A percentile compares a stretch with the other conserved stretches of the same genome.
phyloP scores from a whole-genome alignment of 371 early-diverging fungal species.

The Mucor circinelloides region DNA sequence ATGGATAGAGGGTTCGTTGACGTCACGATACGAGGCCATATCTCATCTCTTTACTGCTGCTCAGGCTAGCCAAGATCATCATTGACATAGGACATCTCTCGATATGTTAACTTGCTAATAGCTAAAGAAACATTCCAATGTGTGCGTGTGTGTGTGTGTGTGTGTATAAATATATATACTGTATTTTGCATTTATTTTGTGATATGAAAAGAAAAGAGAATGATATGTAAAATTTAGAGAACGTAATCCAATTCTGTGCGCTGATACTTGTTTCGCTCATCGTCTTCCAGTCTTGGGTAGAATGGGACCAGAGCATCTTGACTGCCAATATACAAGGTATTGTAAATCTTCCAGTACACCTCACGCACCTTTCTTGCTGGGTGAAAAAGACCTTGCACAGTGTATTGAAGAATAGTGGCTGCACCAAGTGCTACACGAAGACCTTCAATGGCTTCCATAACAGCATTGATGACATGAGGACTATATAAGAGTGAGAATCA shows the following conservation, averaged over 20 bases:
- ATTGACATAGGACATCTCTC: no score
- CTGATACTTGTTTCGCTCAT: slow-evolving; percentile 72
- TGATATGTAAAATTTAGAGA: slow-evolving; percentile 29
- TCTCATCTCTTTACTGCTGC: no score
- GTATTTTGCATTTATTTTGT: not conserved
- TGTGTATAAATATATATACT: not conserved
- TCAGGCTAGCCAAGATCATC: no score
- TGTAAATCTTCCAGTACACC: slow-evolving; percentile 98
- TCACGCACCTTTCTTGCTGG: slow-evolving; percentile 96
- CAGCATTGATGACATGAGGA: slow-evolving; percentile 96
- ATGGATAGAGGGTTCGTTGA: not conserved
- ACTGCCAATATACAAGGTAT: slow-evolving; percentile 89
- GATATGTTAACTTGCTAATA: no score
- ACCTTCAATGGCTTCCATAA: slow-evolving; percentile 96
- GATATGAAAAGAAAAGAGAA: not conserved
- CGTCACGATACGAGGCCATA: not conserved
- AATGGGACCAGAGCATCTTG: slow-evolving; percentile 92
- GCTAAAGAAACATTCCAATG: no score
- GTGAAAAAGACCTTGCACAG: slow-evolving; percentile 96
- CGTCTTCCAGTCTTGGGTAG: slow-evolving; percentile 89
- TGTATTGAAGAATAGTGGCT: slow-evolving; percentile 82
- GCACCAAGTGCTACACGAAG: slow-evolving; percentile 91
- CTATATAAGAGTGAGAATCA: slow-evolving; percentile 27
- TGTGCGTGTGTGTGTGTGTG: no score
- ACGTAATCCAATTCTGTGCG: slow-evolving; percentile 75